These are phyloP conservation scores for Reticulascus tulasneorum DNA, from an alignment of 2,329 filamentous ascomycete species.

Conservation along the genomic window DNA sequence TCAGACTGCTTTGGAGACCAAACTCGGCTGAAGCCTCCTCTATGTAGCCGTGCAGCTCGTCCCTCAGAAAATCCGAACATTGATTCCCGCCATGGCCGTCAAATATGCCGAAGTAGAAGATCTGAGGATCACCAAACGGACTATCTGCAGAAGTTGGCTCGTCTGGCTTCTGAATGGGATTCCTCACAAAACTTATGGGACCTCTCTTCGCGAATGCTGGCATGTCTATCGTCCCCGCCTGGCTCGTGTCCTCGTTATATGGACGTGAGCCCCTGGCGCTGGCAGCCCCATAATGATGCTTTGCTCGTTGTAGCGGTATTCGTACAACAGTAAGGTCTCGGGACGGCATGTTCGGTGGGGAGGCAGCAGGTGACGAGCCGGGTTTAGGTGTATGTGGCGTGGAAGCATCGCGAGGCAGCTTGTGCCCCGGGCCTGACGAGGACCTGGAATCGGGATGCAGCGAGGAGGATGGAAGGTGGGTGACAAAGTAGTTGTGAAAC, in stretches of 20 bases:
- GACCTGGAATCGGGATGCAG: conserved; percentile 79
- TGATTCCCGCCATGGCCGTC: conserved; percentile 91
- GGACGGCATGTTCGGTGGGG: conserved; percentile 55
- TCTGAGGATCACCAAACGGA: conserved; percentile 82
- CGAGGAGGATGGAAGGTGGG: conserved; percentile 88
- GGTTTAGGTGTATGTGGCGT: conserved; percentile 64
- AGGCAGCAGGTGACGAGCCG: conserved; percentile 52
- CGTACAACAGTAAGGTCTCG: conserved; percentile 90
- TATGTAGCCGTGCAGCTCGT: conserved; percentile 83
- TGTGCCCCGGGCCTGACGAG: conserved; percentile 66
- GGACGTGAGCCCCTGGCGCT: conserved; percentile 76
- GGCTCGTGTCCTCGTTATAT: conserved; percentile 91
- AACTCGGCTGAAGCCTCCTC: conserved; percentile 77
- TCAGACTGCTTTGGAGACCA: conserved; percentile 71
- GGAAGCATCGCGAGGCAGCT: conserved; percentile 80
- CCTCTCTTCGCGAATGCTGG: conserved; percentile 86
- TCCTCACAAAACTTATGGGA: conserved; percentile 57
- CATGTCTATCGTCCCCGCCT: conserved; percentile 89
- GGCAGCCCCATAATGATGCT: conserved; percentile 88
- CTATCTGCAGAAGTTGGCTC: conserved; percentile 70
- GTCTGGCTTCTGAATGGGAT: conserved; percentile 42
- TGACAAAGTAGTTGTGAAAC: conserved; percentile 98
- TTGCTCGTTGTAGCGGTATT: conserved; percentile 87
- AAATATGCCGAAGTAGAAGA: conserved; percentile 97
- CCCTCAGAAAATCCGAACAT: conserved; percentile 81